Evolutionary conservation across 768 basidiomycete genomes (phyloP).

Genomic region (Termitomyces sp.): DNA sequence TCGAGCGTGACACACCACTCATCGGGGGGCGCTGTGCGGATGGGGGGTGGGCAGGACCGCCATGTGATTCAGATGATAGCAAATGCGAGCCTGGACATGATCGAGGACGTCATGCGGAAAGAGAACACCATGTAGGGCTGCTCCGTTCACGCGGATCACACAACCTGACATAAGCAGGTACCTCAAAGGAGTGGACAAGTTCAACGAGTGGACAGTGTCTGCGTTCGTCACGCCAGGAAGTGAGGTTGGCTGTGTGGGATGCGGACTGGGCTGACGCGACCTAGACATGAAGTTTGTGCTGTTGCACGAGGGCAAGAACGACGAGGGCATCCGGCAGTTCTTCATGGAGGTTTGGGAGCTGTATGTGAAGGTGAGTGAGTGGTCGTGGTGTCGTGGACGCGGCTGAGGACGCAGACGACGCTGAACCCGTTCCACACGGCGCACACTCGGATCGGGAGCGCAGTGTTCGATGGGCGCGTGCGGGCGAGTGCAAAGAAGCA

Average conservation of each 20-base stretch:
- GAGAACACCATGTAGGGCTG: slow-evolving; percentile 69
- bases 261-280: slow-evolving; percentile 14
- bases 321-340: slow-evolving; percentile 92
- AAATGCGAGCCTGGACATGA: slow-evolving; percentile 89
- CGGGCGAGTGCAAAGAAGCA: slow-evolving; percentile 83
- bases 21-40: slow-evolving; percentile 55
- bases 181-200: slow-evolving; percentile 91
- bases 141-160: slow-evolving; percentile 5
- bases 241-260: slow-evolving; percentile 35
- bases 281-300: slow-evolving; percentile 93
- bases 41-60: slow-evolving; percentile 79
- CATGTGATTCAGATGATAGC: slow-evolving; percentile 99
- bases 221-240: slow-evolving; percentile 94
- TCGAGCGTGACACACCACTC: slow-evolving; percentile 69
- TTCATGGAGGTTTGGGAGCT: slow-evolving; percentile 96
- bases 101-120: slow-evolving; percentile 88
- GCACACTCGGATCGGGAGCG: slow-evolving; percentile 75
- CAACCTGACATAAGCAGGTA: slow-evolving; percentile 54
- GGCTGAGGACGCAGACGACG: slow-evolving; percentile 49
- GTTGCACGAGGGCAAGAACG: slow-evolving; percentile 93
- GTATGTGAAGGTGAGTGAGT: slow-evolving; percentile 81
- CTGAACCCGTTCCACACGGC: slow-evolving; percentile 97
- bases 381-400: not conserved
- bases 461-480: slow-evolving; percentile 78
- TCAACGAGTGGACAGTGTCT: slow-evolving; percentile 98